phyloP scores from a whole-genome alignment of 2,329 filamentous ascomycete genomes.

The Aspergillus sp. region DNA sequence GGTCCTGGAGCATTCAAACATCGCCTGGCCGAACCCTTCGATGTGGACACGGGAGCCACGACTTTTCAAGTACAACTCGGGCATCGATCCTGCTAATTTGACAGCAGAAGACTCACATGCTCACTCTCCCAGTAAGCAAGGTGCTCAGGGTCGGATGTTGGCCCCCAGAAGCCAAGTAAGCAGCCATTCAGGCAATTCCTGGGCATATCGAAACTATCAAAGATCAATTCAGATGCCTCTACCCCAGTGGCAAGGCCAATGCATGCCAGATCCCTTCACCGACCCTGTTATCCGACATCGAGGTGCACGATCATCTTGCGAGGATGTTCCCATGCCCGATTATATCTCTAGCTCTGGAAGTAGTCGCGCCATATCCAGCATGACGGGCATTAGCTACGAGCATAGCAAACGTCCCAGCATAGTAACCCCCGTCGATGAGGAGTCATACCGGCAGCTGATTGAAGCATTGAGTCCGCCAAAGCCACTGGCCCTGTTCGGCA shows the following conservation, averaged over 20 bases:
- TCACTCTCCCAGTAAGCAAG: constrained; percentile 59
- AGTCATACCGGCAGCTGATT: constrained; percentile 40
- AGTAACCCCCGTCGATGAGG: constrained; percentile 36
- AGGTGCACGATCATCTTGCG: constrained; percentile 40
- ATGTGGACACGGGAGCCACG: constrained; percentile 63
- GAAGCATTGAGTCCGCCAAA: constrained; percentile 42
- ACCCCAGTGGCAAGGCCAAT: constrained; percentile 29
- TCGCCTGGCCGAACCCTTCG: constrained; percentile 75
- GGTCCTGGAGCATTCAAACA: constrained; percentile 69
- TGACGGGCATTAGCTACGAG: constrained; percentile 45
- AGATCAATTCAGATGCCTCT: constrained; percentile 17
- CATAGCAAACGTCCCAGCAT: constrained; percentile 45
- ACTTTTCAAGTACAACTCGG: constrained; percentile 39
- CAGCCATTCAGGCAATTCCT: constrained; percentile 27
- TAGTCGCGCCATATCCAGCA: constrained; percentile 44
- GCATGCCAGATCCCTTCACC: constrained; percentile 44
- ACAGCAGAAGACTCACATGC: constrained; percentile 59
- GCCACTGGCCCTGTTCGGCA: constrained; percentile 25
- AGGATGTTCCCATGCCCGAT: constrained; percentile 54
- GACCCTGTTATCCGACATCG: constrained; percentile 39
- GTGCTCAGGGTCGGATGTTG: constrained; percentile 20
- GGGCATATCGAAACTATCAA: constrained; percentile 36
- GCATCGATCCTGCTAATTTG: constrained; percentile 30
- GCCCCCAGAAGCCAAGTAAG: constrained; percentile 24
- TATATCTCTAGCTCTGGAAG: constrained; percentile 45